A percentile compares a stretch with the other conserved stretches of the same genome.
These are phyloP conservation scores for Diphasiastrum complanatum DNA, from an alignment of 83 land plant species.

Conservation along the genomic window DNA sequence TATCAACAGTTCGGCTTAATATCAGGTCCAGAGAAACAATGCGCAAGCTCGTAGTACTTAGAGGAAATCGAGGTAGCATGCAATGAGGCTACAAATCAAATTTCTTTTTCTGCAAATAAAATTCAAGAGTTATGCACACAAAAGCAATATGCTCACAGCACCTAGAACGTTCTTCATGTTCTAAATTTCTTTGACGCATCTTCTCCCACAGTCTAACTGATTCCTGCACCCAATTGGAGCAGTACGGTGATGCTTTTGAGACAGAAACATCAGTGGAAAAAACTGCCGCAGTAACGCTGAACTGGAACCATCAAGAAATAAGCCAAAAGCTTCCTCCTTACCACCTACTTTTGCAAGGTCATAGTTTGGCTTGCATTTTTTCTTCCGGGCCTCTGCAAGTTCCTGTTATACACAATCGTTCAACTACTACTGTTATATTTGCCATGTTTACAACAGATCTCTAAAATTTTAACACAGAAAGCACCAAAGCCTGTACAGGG, in stretches of 20 bases:
- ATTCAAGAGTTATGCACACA: not conserved
- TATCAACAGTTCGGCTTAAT: no score
- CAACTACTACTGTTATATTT: no score
- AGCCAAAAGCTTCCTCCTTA: conserved; percentile 40
- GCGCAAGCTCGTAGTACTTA: no score
- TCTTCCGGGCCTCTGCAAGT: conserved; percentile 18
- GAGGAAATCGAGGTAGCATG: no score
- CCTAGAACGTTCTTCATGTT: conserved; percentile 18
- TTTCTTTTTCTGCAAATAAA: not conserved
- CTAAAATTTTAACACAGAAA: no score
- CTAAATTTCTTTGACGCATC: conserved; percentile 20
- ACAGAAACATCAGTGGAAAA: not conserved
- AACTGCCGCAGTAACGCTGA: not conserved
- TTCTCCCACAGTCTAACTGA: conserved; percentile 16
- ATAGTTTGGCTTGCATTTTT: conserved; percentile 13
- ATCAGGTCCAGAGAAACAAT: no score
- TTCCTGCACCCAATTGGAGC: conserved; percentile 12
- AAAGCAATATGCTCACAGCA: not conserved
- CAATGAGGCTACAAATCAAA: not conserved
- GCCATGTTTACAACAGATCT: no score
- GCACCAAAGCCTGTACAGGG: no score
- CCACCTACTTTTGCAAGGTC: conserved; percentile 27
- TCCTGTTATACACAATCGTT: conserved; percentile 15
- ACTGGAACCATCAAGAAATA: not conserved
- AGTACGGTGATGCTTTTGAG: not conserved